Evolutionary conservation across 116 monocot genomes (phyloP).

Genomic region (Trichopus zeylanicus): DNA sequence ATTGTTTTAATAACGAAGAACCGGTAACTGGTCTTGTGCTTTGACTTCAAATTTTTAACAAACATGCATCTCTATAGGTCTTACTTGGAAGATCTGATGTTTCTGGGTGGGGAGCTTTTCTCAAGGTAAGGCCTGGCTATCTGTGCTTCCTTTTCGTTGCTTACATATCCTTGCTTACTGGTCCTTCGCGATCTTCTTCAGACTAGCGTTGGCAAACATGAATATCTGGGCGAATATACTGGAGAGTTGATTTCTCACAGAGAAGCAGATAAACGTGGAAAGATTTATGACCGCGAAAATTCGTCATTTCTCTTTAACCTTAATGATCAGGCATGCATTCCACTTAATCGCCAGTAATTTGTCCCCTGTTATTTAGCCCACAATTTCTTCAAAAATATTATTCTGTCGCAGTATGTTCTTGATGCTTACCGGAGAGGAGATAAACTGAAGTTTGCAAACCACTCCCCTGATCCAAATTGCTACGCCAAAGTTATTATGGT

Average conservation of each 20-base stretch:
- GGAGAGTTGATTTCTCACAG: slow-evolving; percentile 92
- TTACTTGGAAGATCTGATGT: slow-evolving; percentile 93
- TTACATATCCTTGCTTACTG: not conserved
- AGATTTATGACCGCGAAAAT: slow-evolving; percentile 98
- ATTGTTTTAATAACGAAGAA: no score
- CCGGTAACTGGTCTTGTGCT: no score
- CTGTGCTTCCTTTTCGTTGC: not conserved
- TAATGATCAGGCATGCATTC: slow-evolving; percentile 68
- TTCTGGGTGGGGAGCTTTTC: slow-evolving; percentile 98
- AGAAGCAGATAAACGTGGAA: slow-evolving; percentile 98
- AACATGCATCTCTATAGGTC: slow-evolving; percentile 34
- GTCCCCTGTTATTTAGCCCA: not conserved
- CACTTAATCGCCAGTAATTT: not conserved
- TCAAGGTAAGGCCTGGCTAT: slow-evolving; percentile 47
- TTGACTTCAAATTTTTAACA: not conserved
- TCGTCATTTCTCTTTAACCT: slow-evolving; percentile 99
- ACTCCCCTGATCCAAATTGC: slow-evolving; percentile 97
- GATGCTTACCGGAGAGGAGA: slow-evolving; percentile 95
- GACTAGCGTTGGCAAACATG: slow-evolving; percentile 95
- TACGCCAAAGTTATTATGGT: slow-evolving; percentile 99
- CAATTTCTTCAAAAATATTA: not conserved
- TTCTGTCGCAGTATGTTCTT: slow-evolving; percentile 82
- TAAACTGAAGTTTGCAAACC: slow-evolving; percentile 96
- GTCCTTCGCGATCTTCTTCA: slow-evolving; percentile 20
- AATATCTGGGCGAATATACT: slow-evolving; percentile 96